These are phyloP conservation scores for Astrothelium macrocarpum DNA, from an alignment of 495 filamentous ascomycete genomes.

Conservation along the genomic window DNA sequence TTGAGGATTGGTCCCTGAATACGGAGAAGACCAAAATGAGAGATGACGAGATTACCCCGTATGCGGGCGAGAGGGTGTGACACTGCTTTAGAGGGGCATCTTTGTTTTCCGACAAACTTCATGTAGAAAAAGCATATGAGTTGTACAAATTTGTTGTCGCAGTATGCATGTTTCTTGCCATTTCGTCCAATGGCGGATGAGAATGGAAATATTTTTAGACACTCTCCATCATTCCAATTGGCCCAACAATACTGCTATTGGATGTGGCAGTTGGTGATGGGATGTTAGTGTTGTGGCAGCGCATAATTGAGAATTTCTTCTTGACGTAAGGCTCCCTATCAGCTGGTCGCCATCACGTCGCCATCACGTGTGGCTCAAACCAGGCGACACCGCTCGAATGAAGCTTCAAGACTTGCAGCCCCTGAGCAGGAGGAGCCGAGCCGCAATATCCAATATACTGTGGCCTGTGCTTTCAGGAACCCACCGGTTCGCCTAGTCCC, in stretches of 20 bases:
- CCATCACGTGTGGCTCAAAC: neutral
- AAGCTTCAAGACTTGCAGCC: no score
- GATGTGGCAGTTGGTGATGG: neutral
- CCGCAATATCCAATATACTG: neutral
- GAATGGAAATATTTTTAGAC: neutral
- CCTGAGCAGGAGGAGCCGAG: slow-evolving; percentile 1
- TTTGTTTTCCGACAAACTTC: neutral
- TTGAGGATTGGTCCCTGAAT: neutral
- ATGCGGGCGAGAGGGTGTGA: neutral
- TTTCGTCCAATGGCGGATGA: neutral
- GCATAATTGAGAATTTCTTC: neutral
- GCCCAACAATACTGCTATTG: neutral
- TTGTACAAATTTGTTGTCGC: no score
- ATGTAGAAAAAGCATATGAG: no score
- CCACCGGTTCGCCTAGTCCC: neutral
- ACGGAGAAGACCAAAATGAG: neutral
- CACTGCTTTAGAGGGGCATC: neutral
- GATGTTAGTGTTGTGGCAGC: neutral
- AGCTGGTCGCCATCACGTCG: no score
- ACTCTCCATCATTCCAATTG: neutral
- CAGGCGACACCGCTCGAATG: neutral
- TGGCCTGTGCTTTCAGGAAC: slow-evolving; percentile 4
- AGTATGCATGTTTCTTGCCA: no score
- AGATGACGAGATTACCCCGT: neutral
- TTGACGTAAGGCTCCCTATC: no score